These are phyloP conservation scores for Penicillium palitans DNA, from an alignment of 2,329 filamentous ascomycete species.

Conservation along the genomic window DNA sequence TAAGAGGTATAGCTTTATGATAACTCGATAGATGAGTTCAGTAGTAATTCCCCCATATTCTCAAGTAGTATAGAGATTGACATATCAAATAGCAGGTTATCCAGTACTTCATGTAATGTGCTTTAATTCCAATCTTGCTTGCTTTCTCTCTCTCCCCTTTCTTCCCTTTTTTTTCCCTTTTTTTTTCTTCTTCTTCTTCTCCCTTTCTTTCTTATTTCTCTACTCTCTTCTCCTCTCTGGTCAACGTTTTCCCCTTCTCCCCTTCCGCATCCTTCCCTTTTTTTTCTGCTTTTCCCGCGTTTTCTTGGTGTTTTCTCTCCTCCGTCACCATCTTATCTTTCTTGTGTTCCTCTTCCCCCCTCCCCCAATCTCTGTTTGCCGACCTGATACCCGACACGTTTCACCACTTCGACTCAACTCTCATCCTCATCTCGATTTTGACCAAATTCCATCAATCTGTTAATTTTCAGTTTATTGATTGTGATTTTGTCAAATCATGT, in stretches of 20 bases:
- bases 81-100: conserved; percentile 3
- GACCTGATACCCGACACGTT: conserved; percentile 9
- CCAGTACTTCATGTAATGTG: conserved; percentile 1
- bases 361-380: conserved; percentile 6
- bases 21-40: background rate
- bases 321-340: conserved; percentile 12
- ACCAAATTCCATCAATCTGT: conserved; percentile 20
- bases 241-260: conserved; percentile 14
- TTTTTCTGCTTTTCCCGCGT: conserved; percentile 16
- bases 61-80: background rate
- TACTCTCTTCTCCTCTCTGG: conserved; percentile 10
- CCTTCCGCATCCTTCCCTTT: conserved; percentile 13
- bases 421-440: conserved; percentile 9
- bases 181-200: conserved; percentile 13
- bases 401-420: conserved; percentile 12
- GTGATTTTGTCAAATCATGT: conserved; percentile 24
- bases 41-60: background rate
- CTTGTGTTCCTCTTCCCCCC: conserved; percentile 8
- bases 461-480: conserved; percentile 2
- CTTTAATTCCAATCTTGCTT: conserved; percentile 23
- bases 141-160: conserved; percentile 28
- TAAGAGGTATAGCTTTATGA: background rate
- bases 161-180: conserved; percentile 21
- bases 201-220: conserved; percentile 12
- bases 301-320: conserved; percentile 13